phyloP scores from a whole-genome alignment of 164 flowering plant genomes.

The Vitis rotundifolia region DNA sequence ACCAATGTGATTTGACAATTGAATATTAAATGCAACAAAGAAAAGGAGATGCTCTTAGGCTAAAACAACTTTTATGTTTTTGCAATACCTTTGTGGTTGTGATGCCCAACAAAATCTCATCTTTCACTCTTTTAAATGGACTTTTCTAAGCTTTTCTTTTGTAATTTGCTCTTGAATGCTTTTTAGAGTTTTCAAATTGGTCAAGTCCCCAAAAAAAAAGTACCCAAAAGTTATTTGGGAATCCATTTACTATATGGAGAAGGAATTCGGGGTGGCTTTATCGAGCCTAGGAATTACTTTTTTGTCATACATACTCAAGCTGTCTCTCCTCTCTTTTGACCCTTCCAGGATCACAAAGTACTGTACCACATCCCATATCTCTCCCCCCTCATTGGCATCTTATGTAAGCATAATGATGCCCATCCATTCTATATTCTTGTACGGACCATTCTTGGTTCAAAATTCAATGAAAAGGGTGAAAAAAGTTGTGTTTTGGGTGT shows the following conservation, averaged over 20 bases:
- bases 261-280: slow-evolving; percentile 18
- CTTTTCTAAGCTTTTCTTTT: slow-evolving; percentile 1
- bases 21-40: too few species aligned
- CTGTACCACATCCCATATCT: too few species aligned
- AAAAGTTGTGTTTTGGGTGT: neutral
- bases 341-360: slow-evolving; percentile 8
- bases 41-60: neutral
- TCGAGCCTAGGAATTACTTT: slow-evolving; percentile 19
- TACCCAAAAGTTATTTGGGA: slow-evolving; percentile 12
- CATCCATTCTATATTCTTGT: slow-evolving; percentile 1
- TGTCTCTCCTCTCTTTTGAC: slow-evolving; percentile 32
- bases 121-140: slow-evolving; percentile 11
- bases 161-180: slow-evolving; percentile 18
- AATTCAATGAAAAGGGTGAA: slow-evolving; percentile 8
- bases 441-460: slow-evolving; percentile 6
- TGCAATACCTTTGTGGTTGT: slow-evolving; percentile 2
- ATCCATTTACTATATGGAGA: neutral
- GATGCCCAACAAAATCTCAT: slow-evolving; percentile 15
- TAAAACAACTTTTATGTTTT: slow-evolving; percentile 11
- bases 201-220: slow-evolving; percentile 18
- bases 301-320: slow-evolving; percentile 16
- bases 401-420: slow-evolving; percentile 7
- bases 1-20: neutral
- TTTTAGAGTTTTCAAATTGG: slow-evolving; percentile 15
- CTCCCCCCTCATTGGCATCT: neutral